Evolutionary conservation across 1,284 basidiomycete species (phyloP), one percentile per base, ranked within the genome.

Genomic region (Leccinum proximum): DNA sequence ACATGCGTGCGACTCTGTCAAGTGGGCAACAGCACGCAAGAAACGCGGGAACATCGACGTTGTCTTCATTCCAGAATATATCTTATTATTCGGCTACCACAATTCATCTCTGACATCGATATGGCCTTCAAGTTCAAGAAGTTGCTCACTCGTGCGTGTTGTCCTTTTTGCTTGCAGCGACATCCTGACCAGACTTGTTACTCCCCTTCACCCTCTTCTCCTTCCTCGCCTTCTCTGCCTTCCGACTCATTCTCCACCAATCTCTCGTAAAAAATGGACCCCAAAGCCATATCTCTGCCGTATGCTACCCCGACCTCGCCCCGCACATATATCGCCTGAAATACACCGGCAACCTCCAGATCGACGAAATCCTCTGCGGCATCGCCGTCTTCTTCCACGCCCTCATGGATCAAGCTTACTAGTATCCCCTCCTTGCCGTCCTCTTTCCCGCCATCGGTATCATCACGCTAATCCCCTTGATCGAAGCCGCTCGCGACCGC

Each of bases 321-420:
- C 48, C 65, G 1, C 69, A 71, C 9, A 72, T 76, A 4, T 76
- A 75, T 63, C 74, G 71, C 18, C 66, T 79, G 14, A 42, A 66
- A 3, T 81, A 80, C 68, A 77, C 78, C 18, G 74, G 75, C 4
- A 54, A 72, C 1, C 56, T 64, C 18, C 50, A 63, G 5, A 33
- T 78, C 7, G 80, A 84, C 64, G 9, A 54, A 2, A 2, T 65
- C 3, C 66, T 84, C 16, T 84, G 82, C 60, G 30, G 30, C 5
- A 33, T 33, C 30, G 6, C 3, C 30, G 5, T 7, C 30, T 33
- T 8, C 33, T 33, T 7, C 33, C 33, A 33, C 33, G 33, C 1
- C 33, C 8, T 33, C 33, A 33, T 33, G 33, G 7, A 33, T 33
- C 6, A 8, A 33, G 33, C 33, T 8, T 33, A 33, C 33, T 33